A percentile compares a stretch with the other conserved stretches of the same genome.
phyloP scores from a whole-genome alignment of 2,329 filamentous ascomycete genomes.

The Sphaceloma murrayae region DNA sequence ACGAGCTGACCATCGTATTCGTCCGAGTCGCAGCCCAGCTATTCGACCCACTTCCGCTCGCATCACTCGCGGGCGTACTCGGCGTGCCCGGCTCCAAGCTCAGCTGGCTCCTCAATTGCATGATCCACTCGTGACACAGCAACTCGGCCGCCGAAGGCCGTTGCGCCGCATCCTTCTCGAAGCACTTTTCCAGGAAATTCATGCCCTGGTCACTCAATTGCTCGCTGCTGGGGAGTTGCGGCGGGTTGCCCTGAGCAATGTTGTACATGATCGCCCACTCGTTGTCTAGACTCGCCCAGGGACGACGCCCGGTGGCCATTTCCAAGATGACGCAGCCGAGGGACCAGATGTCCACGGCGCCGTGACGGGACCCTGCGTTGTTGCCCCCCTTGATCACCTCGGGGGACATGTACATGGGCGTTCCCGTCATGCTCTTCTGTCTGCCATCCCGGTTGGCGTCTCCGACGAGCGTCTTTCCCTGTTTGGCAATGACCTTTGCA shows the following conservation, averaged over 20 bases:
- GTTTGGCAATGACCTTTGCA: conserved; percentile 89
- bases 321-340: conserved; percentile 93
- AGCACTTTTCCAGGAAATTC: conserved; percentile 81
- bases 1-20: conserved; percentile 1
- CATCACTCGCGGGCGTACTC: conserved; percentile 30
- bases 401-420: conserved; percentile 99
- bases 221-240: conserved; percentile 68
- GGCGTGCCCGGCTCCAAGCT: conserved; percentile 40
- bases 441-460: conserved; percentile 31
- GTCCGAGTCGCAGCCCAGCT: conserved; percentile 11
- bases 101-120: conserved; percentile 38
- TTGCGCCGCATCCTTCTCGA: conserved; percentile 69
- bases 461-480: conserved; percentile 74
- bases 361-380: conserved; percentile 59
- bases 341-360: conserved; percentile 91
- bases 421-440: conserved; percentile 92
- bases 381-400: conserved; percentile 95
- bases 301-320: conserved; percentile 89
- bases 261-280: conserved; percentile 99
- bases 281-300: conserved; percentile 94
- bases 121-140: conserved; percentile 86
- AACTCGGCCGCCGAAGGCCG: conserved; percentile 78
- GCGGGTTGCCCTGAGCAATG: conserved; percentile 92
- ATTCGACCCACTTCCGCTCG: conserved; percentile 11
- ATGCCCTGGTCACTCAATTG: conserved; percentile 77